These are phyloP conservation scores for Harringtonia lauricola DNA, from an alignment of 2,329 filamentous ascomycete species.

Conservation along the genomic window DNA sequence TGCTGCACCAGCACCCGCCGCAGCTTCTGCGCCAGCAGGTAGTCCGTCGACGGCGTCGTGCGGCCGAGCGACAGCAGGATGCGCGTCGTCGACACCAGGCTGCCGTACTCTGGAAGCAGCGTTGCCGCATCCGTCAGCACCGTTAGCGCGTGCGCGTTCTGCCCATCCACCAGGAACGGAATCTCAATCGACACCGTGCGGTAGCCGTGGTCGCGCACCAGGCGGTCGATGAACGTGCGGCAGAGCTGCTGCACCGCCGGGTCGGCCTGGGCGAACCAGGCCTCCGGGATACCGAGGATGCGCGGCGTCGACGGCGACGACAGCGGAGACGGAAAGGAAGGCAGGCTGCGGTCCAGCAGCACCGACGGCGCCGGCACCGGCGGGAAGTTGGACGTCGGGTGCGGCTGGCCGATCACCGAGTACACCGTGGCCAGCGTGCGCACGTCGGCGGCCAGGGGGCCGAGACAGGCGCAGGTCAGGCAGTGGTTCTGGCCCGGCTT, in stretches of 20 bases:
- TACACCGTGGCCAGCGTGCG: constrained; percentile 56
- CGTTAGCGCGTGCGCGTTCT: constrained; percentile 62
- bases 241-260: constrained; percentile 31
- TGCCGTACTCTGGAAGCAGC: constrained; percentile 27
- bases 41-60: constrained; percentile 53
- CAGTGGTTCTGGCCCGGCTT: constrained; percentile 48
- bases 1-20: constrained; percentile 61
- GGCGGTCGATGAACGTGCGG: constrained; percentile 34
- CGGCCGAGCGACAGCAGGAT: constrained; percentile 54
- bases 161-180: constrained; percentile 49
- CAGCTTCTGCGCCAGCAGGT: constrained; percentile 58
- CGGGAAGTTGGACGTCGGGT: constrained; percentile 47
- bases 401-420: constrained; percentile 51
- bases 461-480: constrained; percentile 52
- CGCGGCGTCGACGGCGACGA: constrained; percentile 20
- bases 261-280: constrained; percentile 45
- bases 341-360: constrained; percentile 11
- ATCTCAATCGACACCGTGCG: constrained; percentile 42
- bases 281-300: constrained; percentile 50
- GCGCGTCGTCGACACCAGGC: constrained; percentile 50
- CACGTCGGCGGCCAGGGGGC: constrained; percentile 57
- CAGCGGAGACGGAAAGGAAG: background rate
- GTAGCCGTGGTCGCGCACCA: constrained; percentile 43
- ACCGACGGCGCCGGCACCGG: constrained; percentile 16
- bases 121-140: constrained; percentile 53